Conservation (phyloP, 805 yeast species). For the Saccharomycopsis javanensis region DNA sequence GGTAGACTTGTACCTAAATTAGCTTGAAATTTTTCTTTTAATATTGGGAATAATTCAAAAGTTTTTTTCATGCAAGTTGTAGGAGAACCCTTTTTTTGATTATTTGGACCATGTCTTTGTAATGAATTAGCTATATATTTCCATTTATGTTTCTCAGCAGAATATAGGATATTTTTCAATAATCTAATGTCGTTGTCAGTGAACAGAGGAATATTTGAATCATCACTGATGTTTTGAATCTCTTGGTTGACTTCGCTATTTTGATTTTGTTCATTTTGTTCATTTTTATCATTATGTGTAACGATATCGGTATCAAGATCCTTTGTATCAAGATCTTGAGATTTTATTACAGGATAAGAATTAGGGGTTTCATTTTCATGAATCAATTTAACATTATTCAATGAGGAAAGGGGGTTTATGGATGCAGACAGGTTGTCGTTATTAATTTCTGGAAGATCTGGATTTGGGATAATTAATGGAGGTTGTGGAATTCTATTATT, state of each 20-base stretch:
- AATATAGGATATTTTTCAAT: not conserved
- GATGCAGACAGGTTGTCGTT: too few species aligned
- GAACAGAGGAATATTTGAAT: not conserved
- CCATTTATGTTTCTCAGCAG: constrained; percentile 11
- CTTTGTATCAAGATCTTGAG: too few species aligned
- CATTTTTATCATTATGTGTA: too few species aligned
- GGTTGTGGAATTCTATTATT: too few species aligned
- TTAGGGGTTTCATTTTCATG: not conserved
- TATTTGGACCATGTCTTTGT: constrained; percentile 2
- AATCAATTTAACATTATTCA: not conserved
- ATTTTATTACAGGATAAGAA: not conserved
- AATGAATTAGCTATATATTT: constrained; percentile 1
- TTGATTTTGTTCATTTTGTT: too few species aligned
- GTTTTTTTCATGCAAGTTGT: constrained; percentile 7
- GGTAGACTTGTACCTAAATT: constrained; percentile 9
- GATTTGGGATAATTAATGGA: too few species aligned
- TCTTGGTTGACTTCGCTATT: not conserved
- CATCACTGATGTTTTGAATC: not conserved
- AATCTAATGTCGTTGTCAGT: constrained; percentile 3
- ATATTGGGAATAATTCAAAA: constrained; percentile 3
- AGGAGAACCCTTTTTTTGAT: constrained; percentile 5
- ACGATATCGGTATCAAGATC: too few species aligned
- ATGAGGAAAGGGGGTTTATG: not conserved
- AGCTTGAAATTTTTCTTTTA: constrained; percentile 8
- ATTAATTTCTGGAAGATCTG: too few species aligned